Conservation (phyloP, 2,329 filamentous ascomycete genomes). For the Pseudocercospora macadamiae region DNA sequence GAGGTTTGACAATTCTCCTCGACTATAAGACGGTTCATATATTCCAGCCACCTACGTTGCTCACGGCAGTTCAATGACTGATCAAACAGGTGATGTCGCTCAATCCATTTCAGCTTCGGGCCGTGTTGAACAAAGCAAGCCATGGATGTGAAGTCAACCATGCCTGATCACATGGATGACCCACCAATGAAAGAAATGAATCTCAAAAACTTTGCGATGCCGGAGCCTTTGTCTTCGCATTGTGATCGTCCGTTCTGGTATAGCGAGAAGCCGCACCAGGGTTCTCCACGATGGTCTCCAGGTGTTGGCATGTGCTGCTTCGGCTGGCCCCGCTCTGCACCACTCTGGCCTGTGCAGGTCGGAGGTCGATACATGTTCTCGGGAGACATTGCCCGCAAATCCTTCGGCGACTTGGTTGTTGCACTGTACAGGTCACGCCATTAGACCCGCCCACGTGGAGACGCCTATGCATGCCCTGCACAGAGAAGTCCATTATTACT, state of each 20-base stretch:
- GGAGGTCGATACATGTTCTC: neutral
- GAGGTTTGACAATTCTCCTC: no score
- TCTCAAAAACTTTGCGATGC: neutral
- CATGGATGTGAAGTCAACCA: constrained; percentile 1
- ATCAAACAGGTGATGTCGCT: neutral
- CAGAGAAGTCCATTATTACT: neutral
- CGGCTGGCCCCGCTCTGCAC: constrained; percentile 7
- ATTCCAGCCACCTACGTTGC: constrained; percentile 1
- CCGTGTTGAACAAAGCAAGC: neutral
- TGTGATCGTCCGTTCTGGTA: neutral
- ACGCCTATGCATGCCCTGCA: neutral
- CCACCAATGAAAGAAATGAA: neutral
- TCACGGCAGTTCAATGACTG: neutral
- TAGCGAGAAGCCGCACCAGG: neutral
- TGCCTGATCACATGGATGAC: neutral
- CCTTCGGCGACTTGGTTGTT: neutral
- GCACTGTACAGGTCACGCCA: constrained; percentile 1
- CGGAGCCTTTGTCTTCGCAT: neutral
- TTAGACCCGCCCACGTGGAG: neutral
- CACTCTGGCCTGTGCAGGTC: neutral
- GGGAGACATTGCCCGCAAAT: neutral
- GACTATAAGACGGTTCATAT: neutral
- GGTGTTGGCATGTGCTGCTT: neutral
- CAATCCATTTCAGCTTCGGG: constrained; percentile 1
- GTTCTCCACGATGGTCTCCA: neutral